Evolutionary conservation across 176 grass and related monocot genomes (phyloP).

Genomic region (Oryza meyeriana): DNA sequence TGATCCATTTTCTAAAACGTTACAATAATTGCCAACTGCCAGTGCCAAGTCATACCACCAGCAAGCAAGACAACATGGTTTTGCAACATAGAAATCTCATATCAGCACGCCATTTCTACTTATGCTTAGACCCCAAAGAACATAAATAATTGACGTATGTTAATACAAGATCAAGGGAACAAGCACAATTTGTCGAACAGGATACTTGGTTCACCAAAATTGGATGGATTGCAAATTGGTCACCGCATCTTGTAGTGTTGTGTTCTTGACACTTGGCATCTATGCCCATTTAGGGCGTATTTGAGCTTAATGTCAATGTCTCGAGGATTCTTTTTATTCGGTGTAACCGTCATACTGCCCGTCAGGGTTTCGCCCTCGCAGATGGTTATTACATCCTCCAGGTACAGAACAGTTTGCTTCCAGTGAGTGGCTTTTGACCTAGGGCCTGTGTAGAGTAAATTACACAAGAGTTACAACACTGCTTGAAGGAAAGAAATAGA

Average conservation of each 20-base stretch:
- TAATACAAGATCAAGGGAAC: not conserved
- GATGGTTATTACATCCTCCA: slow-evolving; percentile 81
- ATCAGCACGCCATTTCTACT: slow-evolving; percentile 20
- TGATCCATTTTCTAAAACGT: slow-evolving; percentile 4
- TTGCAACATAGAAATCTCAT: not conserved
- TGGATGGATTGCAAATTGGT: slow-evolving; percentile 4
- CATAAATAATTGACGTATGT: not conserved
- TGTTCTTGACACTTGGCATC: slow-evolving; percentile 62
- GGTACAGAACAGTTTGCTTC: slow-evolving; percentile 98
- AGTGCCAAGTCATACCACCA: slow-evolving; percentile 6
- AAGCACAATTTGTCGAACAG: slow-evolving; percentile 4
- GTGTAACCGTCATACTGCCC: slow-evolving; percentile 73
- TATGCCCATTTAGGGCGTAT: slow-evolving; percentile 68
- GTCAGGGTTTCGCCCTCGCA: slow-evolving; percentile 73
- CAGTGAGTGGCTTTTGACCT: slow-evolving; percentile 92
- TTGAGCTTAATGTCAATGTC: slow-evolving; percentile 89
- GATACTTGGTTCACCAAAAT: slow-evolving; percentile 18
- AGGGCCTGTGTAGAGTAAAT: slow-evolving; percentile 56
- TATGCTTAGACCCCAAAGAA: slow-evolving; percentile 11
- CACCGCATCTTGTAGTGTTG: slow-evolving; percentile 97
- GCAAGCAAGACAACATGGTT: not conserved
- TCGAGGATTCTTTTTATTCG: slow-evolving; percentile 81
- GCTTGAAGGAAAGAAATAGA: not conserved
- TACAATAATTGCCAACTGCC: slow-evolving; percentile 19
- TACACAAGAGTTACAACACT: not conserved